Conservation (phyloP, 345 rosid genomes). For the Lepidium africanum region DNA sequence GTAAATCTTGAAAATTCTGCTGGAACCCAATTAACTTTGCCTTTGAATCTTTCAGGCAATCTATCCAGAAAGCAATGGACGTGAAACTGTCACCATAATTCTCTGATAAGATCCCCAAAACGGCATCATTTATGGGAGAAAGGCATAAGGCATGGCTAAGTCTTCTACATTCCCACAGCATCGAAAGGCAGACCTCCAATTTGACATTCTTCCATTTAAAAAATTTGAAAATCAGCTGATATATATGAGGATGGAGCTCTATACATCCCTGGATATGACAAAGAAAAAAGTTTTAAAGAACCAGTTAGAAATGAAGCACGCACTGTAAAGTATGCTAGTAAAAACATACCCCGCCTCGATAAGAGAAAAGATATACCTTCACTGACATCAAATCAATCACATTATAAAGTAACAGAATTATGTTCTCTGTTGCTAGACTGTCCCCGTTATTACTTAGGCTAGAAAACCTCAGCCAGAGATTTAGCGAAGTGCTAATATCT, state of each 20-base stretch:
- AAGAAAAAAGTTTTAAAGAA: conserved; percentile 16
- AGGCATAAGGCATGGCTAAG: conserved; percentile 78
- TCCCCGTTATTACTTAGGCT: conserved; percentile 26
- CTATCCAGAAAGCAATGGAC: conserved; percentile 56
- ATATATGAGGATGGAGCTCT: conserved; percentile 39
- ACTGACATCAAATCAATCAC: conserved; percentile 60
- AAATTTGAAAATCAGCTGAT: conserved; percentile 46
- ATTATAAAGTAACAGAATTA: conserved; percentile 49
- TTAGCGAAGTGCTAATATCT: conserved; percentile 53
- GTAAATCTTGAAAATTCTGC: conserved; percentile 43
- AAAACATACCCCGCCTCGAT: conserved; percentile 9
- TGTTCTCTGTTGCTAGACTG: conserved; percentile 29
- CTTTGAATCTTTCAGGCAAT: conserved; percentile 54
- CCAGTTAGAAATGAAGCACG: neutral
- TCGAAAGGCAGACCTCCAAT: conserved; percentile 47
- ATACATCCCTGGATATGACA: conserved; percentile 48
- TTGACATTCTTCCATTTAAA: conserved; percentile 45
- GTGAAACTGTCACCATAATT: conserved; percentile 40
- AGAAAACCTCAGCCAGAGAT: conserved; percentile 49
- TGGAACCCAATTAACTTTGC: conserved; percentile 54
- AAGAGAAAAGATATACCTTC: conserved; percentile 44
- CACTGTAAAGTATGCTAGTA: neutral
- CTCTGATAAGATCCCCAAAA: conserved; percentile 39
- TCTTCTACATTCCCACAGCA: conserved; percentile 78
- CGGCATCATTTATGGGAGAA: conserved; percentile 60